Base-by-base conservation (phyloP, 2,329 filamentous ascomycete genomes). In the Dothiorella sarmentorum region DNA sequence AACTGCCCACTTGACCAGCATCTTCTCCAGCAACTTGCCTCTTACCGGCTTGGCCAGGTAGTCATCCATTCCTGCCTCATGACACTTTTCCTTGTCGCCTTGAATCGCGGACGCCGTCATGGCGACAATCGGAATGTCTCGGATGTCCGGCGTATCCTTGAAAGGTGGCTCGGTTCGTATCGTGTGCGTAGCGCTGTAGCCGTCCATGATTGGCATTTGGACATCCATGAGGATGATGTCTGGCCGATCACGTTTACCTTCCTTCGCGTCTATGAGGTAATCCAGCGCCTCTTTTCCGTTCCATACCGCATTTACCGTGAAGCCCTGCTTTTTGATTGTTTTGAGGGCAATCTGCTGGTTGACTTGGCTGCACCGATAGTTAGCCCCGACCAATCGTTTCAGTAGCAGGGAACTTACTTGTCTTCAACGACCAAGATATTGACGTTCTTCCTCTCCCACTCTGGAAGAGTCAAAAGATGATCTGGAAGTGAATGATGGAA, bases 351-450 rank as follows among this genome's bases (percentile, higher is more conserved):
- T 90, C 67, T 89, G 86, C 67, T 90, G 87, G 64, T 90, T 90
- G 62, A 88, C 87, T 63, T 69, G 72, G 70, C 74, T 68, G 66
- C 4, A 18, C 7, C 3, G 22, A 47, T 5, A 13, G 47, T 62
- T 43, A 61, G 60, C 42, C 27, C 18, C 24, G 13, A 10, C 10
- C n/a, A 18, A 1, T 27, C 13, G 18, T 18, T 26, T 47, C 15
- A 6, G 7, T 9, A 47, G 27, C 29, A 15, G 35, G 45, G 5
- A 10, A 78, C 83, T 77, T 76, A 85, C 83, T 92, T 91, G 68
- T 93, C 90, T 72, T 93, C 90, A 2, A 92, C 89, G 1, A 94
- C 84, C 18, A 93, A 73, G n/a, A 93, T 78, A 47, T 89, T 83
- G 5, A 86, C 79, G 35, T 83, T 81, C 56, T 82, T 77, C 57